Percentiles rank a stretch among this genome's conserved stretches.
phyloP scores from a whole-genome alignment of 2,329 filamentous ascomycete genomes.

The Sporothrix pseudoabietina region DNA sequence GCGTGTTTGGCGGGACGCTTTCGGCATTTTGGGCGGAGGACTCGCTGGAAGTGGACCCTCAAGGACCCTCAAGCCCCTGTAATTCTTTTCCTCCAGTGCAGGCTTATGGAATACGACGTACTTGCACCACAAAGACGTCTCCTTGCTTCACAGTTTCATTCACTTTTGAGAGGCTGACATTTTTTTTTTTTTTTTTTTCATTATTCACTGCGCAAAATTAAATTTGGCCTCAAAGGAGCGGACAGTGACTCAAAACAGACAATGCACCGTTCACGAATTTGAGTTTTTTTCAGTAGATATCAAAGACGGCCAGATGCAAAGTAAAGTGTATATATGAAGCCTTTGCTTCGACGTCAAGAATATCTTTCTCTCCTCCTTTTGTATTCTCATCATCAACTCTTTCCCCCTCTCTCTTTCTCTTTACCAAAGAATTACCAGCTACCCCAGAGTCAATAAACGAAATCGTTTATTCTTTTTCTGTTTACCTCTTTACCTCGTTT shows the following conservation, averaged over 20 bases:
- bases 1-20: neutral
- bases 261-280: neutral
- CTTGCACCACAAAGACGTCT: neutral
- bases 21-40: neutral
- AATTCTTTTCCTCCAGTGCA: neutral
- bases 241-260: neutral
- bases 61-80: neutral
- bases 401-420: neutral
- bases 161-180: neutral
- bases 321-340: neutral
- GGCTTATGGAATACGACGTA: too few species aligned
- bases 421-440: neutral
- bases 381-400: neutral
- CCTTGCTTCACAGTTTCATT: neutral
- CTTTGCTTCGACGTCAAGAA: neutral
- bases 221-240: neutral
- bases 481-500: neutral
- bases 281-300: too few species aligned
- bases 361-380: neutral
- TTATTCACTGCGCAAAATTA: neutral
- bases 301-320: neutral
- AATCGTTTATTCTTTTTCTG: constrained; percentile 20
- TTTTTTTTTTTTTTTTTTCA: neutral
- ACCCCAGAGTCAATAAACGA: neutral
- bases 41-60: neutral